These are phyloP conservation scores for Spergularia bocconei DNA, from an alignment of 148 eudicot species.

Conservation along the genomic window DNA sequence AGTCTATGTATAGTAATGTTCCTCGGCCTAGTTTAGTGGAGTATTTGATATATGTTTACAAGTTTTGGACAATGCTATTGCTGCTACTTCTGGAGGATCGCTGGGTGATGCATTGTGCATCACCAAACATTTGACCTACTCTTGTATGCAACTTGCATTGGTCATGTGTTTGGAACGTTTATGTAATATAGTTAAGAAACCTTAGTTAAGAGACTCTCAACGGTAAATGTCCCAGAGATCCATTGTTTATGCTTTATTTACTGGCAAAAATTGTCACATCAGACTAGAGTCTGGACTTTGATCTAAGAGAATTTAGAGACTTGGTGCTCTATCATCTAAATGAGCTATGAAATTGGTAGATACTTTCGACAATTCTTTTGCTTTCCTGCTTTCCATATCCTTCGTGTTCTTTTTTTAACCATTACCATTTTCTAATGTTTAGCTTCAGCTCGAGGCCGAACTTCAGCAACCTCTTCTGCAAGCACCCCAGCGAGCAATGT, in stretches of 20 bases:
- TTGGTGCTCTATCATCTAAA: background rate
- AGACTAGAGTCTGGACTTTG: background rate
- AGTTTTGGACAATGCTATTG: background rate
- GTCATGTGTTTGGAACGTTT: background rate
- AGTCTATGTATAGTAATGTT: background rate
- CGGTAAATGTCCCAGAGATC: background rate
- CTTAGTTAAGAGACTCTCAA: background rate
- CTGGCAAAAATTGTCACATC: background rate
- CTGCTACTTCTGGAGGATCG: background rate
- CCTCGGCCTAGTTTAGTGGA: background rate
- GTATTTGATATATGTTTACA: background rate
- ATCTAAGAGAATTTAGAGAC: background rate
- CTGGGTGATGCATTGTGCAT: no score
- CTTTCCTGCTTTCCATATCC: background rate
- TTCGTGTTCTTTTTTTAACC: background rate
- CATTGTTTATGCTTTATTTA: background rate
- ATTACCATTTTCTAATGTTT: background rate
- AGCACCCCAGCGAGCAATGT: slow-evolving; percentile 43
- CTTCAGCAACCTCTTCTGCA: slow-evolving; percentile 40
- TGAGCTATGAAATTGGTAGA: background rate
- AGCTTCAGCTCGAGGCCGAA: slow-evolving; percentile 57
- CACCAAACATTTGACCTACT: no score
- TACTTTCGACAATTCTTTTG: background rate
- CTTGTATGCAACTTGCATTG: no score
- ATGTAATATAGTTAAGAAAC: background rate